Percentiles rank a stretch among this genome's conserved stretches.
Evolutionary conservation across 768 basidiomycete species (phyloP).

Genomic region (Mycena galopus): DNA sequence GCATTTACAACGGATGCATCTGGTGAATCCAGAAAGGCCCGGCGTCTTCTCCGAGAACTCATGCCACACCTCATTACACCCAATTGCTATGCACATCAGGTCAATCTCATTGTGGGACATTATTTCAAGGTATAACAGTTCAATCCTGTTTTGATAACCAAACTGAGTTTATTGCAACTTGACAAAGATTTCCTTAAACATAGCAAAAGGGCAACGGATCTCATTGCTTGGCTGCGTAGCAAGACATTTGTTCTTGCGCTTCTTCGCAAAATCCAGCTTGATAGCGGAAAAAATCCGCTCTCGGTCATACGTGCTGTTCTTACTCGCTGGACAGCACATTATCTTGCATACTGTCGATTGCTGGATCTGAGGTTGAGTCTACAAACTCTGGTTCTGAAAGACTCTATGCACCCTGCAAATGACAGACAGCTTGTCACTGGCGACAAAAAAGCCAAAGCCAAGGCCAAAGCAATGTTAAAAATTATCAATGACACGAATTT

Average conservation of each 20-base stretch:
- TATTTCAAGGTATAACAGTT: conserved; percentile 43
- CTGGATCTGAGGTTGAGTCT: conserved; percentile 11
- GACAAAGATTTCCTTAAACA: conserved; percentile 37
- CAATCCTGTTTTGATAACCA: not conserved
- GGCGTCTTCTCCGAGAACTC: conserved; percentile 18
- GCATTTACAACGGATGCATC: too few species aligned
- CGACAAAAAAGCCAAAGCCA: conserved; percentile 41
- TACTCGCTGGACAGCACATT: too few species aligned
- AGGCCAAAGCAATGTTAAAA: conserved; percentile 44
- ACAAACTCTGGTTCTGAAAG: conserved; percentile 34
- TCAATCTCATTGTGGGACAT: conserved; percentile 56
- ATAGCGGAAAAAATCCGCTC: too few species aligned
- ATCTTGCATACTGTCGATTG: too few species aligned
- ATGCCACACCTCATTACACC: conserved; percentile 33
- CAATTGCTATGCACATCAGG: conserved; percentile 43
- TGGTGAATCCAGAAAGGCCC: too few species aligned
- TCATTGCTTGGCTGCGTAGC: conserved; percentile 56
- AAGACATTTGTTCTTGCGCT: too few species aligned
- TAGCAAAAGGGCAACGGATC: conserved; percentile 44
- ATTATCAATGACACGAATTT: conserved; percentile 46
- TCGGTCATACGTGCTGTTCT: too few species aligned
- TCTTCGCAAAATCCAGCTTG: too few species aligned
- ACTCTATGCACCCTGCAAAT: conserved; percentile 27
- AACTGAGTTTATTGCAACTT: conserved; percentile 9
- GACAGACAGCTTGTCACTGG: conserved; percentile 40